These are phyloP conservation scores for Astrothelium subdiscretum DNA, from an alignment of 495 filamentous ascomycete genomes.

Conservation along the genomic window DNA sequence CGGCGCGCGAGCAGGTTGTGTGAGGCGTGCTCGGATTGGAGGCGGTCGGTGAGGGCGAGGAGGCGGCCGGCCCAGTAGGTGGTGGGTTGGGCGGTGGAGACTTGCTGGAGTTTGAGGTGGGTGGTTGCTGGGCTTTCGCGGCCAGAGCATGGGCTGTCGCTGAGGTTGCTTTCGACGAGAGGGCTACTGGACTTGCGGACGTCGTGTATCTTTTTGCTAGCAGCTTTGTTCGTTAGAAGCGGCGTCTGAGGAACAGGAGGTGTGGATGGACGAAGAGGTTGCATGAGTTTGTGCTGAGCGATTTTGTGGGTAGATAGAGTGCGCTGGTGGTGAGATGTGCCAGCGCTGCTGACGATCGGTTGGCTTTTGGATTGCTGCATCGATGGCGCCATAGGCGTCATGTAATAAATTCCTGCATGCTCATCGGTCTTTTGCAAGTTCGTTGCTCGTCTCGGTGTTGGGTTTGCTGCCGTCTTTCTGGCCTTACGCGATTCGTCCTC, in stretches of 20 bases:
- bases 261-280: not conserved
- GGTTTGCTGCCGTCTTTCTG: not conserved
- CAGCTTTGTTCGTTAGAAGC: not conserved
- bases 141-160: not conserved
- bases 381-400: not conserved
- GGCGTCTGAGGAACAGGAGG: not conserved
- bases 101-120: not conserved
- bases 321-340: not conserved
- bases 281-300: not conserved
- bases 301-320: not conserved
- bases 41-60: not conserved
- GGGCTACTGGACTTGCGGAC: not conserved
- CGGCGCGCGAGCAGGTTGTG: not conserved
- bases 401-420: not conserved
- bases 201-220: not conserved
- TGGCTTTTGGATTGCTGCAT: not conserved
- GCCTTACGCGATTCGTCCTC: not conserved
- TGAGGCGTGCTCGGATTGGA: not conserved
- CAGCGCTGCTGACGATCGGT: not conserved
- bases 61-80: constrained; percentile 7
- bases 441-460: not conserved
- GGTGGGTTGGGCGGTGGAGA: constrained; percentile 1
- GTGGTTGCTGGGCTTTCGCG: not conserved
- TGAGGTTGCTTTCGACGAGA: not conserved
- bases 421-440: not conserved